These are phyloP conservation scores for Kalmanozyma brasiliensis DNA, from an alignment of 1,284 basidiomycete species.

Conservation along the genomic window DNA sequence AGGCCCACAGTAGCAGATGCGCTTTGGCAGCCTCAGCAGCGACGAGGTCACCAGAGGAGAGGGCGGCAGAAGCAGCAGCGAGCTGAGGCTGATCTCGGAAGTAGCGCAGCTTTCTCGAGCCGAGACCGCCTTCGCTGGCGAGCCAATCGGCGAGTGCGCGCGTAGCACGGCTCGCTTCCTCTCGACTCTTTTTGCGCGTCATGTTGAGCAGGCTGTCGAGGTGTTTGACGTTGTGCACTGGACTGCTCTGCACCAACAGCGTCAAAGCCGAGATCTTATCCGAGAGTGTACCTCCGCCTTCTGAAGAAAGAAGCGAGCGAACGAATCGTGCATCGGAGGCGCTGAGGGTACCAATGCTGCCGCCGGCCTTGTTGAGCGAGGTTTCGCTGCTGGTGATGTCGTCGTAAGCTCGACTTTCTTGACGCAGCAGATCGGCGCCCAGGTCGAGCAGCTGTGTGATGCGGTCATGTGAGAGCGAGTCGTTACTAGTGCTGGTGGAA, in stretches of 20 bases:
- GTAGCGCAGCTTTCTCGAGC: conserved; percentile 76
- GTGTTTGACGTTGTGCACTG: conserved; percentile 79
- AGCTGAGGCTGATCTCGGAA: conserved; percentile 88
- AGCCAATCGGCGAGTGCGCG: conserved; percentile 96
- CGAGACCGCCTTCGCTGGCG: conserved; percentile 77
- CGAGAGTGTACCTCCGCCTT: conserved; percentile 76
- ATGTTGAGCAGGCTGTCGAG: conserved; percentile 76
- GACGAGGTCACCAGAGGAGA: conserved; percentile 21
- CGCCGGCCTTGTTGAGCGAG: conserved; percentile 45
- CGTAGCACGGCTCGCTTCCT: conserved; percentile 88
- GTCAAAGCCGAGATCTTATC: conserved; percentile 93
- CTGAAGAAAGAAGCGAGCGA: conserved; percentile 58
- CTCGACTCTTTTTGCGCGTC: conserved; percentile 88
- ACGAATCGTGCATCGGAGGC: conserved; percentile 66
- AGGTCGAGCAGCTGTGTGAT: conserved; percentile 53
- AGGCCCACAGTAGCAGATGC: conserved; percentile 84
- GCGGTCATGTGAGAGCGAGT: conserved; percentile 29
- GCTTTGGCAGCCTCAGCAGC: conserved; percentile 65
- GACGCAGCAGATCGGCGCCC: conserved; percentile 48
- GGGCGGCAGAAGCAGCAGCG: conserved; percentile 72
- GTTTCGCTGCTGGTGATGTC: conserved; percentile 56
- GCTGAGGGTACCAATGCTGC: conserved; percentile 57
- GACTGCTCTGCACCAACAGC: conserved; percentile 87
- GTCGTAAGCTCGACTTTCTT: conserved; percentile 58
- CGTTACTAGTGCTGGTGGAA: conserved; percentile 2